phyloP scores from a whole-genome alignment of 2,329 filamentous ascomycete species.

The Claviceps lovelessii region DNA sequence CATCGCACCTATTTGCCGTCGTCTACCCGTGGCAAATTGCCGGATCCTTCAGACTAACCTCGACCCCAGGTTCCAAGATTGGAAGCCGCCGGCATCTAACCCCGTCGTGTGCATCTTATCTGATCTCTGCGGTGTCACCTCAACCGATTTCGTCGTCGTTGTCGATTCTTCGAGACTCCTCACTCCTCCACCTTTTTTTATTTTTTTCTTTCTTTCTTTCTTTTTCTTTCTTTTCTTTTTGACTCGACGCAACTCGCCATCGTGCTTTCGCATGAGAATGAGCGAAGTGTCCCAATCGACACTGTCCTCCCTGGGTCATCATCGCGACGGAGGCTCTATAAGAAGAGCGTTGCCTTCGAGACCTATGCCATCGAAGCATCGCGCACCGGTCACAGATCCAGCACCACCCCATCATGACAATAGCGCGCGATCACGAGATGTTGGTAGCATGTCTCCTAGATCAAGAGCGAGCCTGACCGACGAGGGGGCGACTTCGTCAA shows the following conservation, averaged over 20 bases:
- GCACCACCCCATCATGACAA: slow-evolving; percentile 13
- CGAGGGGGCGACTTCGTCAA: slow-evolving; percentile 12
- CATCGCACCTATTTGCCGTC: not conserved
- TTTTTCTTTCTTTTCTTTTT: too few relatives aligned
- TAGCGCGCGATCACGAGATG: slow-evolving; percentile 8
- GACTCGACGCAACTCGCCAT: not conserved
- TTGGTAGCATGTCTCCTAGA: slow-evolving; percentile 15
- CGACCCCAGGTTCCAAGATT: not conserved
- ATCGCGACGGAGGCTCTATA: slow-evolving; percentile 17
- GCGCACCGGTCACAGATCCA: slow-evolving; percentile 12
- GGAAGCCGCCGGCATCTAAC: not conserved
- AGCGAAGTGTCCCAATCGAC: slow-evolving; percentile 15
- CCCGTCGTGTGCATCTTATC: slow-evolving; percentile 1
- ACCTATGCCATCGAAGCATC: slow-evolving; percentile 20
- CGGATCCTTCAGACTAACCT: not conserved
- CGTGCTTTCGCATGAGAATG: slow-evolving; percentile 14
- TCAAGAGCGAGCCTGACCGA: slow-evolving; percentile 14
- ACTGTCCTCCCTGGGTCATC: slow-evolving; percentile 14
- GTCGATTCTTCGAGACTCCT: not conserved
- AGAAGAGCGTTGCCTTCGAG: slow-evolving; percentile 25
- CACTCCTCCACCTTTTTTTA: not conserved
- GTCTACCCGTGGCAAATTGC: not conserved
- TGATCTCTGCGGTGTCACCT: not conserved
- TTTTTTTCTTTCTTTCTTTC: not conserved
- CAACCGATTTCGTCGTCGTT: not conserved